Base-by-base conservation (phyloP, 768 basidiomycete species). In the Pleurotus pulmonarius region DNA sequence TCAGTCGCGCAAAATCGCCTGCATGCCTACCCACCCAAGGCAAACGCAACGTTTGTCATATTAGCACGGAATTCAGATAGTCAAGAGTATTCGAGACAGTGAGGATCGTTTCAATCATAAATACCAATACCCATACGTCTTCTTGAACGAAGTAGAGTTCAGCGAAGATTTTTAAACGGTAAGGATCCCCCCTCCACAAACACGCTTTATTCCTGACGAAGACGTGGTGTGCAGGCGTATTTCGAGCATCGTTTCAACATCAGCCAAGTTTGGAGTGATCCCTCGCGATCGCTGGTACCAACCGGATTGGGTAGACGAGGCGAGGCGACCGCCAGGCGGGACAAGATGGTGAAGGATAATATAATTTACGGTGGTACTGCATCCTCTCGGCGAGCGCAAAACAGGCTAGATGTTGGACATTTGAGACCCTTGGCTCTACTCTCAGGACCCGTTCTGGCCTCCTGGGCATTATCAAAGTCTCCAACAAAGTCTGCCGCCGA, bases 101-200 rank as follows among this genome's bases (percentile, higher is more conserved):
- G 94, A 96, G 73, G 85, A 88, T 62, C 74, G 87, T 48, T 95
- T 94, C 70, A 96, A 96, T 71, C 76, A 78, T 52, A 80, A 80
- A 62, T 87, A 83, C 59, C 73, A 77, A 41, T 95, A 96, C 64
- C 90, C 92, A 4, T 95, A 89, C 70, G 86, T 92, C 34, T 83
- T 96, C 69, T 75, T 96, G 59, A 95, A 95, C 64, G 92, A 96
- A 55, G 83, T 82, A 60, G 77, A 79, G 1, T 94, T 95, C 66
- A 77, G 83, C 18, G 84, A 86, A 6, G 82, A 85, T 24, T 94
- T 94, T 72, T 20, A 90, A 86, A 65, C 71, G 71, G 83, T 87
- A 62, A 55, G 81, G 20, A 34, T 7, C 26, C 20, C 25, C 18
- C 45, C 13, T 26, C 5, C 22, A 49, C 24, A 11, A 4, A 34